Conservation (phyloP, 1,284 basidiomycete genomes). For the Schizopora paradoxa region DNA sequence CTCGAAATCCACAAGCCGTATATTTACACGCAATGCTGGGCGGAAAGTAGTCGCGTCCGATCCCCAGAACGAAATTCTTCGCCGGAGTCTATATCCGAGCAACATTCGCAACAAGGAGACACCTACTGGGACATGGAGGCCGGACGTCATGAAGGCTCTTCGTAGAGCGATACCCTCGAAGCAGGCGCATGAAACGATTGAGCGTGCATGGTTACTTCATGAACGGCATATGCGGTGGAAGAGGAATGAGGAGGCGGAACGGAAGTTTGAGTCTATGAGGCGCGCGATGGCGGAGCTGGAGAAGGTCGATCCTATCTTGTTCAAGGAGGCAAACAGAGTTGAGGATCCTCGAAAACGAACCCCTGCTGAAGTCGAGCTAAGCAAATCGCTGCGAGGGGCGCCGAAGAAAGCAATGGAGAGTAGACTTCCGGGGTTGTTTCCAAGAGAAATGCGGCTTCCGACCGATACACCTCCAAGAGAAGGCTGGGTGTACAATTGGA, state of each 20-base stretch:
- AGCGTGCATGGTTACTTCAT: slow-evolving; percentile 86
- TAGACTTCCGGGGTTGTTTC: slow-evolving; percentile 78
- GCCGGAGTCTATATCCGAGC: slow-evolving; percentile 73
- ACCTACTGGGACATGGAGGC: slow-evolving; percentile 78
- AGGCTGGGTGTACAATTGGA: slow-evolving; percentile 82
- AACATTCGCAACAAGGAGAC: slow-evolving; percentile 64
- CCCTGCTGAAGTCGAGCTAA: slow-evolving; percentile 46
- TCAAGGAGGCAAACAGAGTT: slow-evolving; percentile 67
- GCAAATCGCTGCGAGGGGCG: slow-evolving; percentile 58
- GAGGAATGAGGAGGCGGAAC: slow-evolving; percentile 57
- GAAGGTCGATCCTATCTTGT: slow-evolving; percentile 59
- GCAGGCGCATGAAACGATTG: slow-evolving; percentile 92
- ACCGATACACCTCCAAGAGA: slow-evolving; percentile 70
- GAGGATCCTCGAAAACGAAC: slow-evolving; percentile 69
- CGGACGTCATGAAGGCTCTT: slow-evolving; percentile 64
- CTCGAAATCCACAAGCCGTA: no score
- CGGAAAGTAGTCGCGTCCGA: slow-evolving; percentile 35
- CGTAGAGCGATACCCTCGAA: slow-evolving; percentile 73
- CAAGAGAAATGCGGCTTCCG: slow-evolving; percentile 72
- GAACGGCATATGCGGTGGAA: slow-evolving; percentile 68
- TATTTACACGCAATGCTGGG: slow-evolving; percentile 7
- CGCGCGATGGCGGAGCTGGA: slow-evolving; percentile 78
- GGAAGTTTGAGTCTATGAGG: slow-evolving; percentile 75
- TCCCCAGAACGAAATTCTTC: slow-evolving; percentile 66
- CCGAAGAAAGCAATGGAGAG: slow-evolving; percentile 72